phyloP scores from a whole-genome alignment of 108 stramenopile genomes.

The Nitzschia sp. region DNA sequence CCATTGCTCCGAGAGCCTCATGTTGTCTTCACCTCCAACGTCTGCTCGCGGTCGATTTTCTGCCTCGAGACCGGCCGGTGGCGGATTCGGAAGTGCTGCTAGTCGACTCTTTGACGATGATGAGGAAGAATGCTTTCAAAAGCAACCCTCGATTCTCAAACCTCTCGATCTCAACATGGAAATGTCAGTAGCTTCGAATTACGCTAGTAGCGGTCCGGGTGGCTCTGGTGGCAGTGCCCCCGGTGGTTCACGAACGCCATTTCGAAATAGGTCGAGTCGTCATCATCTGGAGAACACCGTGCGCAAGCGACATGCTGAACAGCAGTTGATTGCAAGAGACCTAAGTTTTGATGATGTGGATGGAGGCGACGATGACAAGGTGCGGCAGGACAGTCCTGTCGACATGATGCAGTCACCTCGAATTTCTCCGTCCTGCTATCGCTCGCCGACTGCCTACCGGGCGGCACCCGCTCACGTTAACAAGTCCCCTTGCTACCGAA shows the following conservation, averaged over 20 bases:
- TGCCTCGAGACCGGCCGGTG: slow-evolving; percentile 3
- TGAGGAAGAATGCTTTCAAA: background rate
- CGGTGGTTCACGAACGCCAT: slow-evolving; percentile 4
- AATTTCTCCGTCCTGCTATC: slow-evolving; percentile 20
- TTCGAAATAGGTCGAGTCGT: slow-evolving; percentile 5
- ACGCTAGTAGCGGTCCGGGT: background rate
- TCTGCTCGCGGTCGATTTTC: slow-evolving; percentile 5
- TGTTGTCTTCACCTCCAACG: slow-evolving; percentile 14
- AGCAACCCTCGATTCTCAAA: slow-evolving; percentile 16
- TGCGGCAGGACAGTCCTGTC: slow-evolving; percentile 17
- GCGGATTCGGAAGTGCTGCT: slow-evolving; percentile 2
- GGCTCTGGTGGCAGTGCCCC: background rate
- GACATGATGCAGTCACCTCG: slow-evolving; percentile 24
- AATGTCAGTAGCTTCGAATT: background rate
- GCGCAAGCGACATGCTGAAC: slow-evolving; percentile 14
- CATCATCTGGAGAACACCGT: slow-evolving; percentile 3
- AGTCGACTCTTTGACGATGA: slow-evolving; percentile 29
- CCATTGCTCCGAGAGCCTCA: slow-evolving; percentile 1
- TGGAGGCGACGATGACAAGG: slow-evolving; percentile 13
- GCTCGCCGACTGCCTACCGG: background rate
- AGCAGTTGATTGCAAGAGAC: background rate
- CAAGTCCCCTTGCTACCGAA: slow-evolving; percentile 40
- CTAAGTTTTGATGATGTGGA: slow-evolving; percentile 25
- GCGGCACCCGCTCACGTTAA: background rate
- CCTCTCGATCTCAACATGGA: slow-evolving; percentile 35